These are phyloP conservation scores for Phylloporus arenicola DNA, from an alignment of 768 basidiomycete species.

Conservation along the genomic window DNA sequence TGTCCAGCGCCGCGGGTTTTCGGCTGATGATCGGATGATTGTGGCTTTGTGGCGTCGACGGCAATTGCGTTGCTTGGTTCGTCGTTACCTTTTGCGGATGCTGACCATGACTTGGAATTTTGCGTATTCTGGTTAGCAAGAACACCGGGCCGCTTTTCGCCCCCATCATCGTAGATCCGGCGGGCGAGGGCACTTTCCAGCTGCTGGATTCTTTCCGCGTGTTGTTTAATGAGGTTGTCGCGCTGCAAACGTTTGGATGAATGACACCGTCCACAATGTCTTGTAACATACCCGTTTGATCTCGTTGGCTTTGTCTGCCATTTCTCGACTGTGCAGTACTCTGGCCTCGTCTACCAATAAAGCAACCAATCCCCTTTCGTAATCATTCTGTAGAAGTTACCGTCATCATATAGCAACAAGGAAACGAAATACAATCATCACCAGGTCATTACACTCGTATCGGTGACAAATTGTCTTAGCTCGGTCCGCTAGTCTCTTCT, in stretches of 20 bases:
- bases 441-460: constrained; percentile 45
- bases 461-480: constrained; percentile 30
- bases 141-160: constrained; percentile 10
- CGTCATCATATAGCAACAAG: constrained; percentile 9
- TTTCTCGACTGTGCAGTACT: constrained; percentile 46
- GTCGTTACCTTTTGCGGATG: constrained; percentile 9
- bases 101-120: constrained; percentile 9
- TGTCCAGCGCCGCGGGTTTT: constrained; percentile 16
- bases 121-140: constrained; percentile 11
- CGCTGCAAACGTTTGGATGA: constrained; percentile 32
- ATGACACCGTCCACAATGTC: constrained; percentile 1
- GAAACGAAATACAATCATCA: constrained; percentile 26
- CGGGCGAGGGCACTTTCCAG: constrained; percentile 46
- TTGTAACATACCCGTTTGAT: constrained; percentile 40
- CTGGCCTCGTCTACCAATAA: constrained; percentile 41
- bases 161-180: constrained; percentile 34
- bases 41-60: constrained; percentile 7
- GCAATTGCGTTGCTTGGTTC: constrained; percentile 12
- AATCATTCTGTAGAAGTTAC: constrained; percentile 35
- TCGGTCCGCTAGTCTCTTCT: constrained; percentile 26
- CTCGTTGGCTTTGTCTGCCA: constrained; percentile 52
- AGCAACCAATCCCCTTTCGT: constrained; percentile 47
- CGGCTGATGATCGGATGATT: constrained; percentile 12
- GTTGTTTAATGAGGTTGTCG: constrained; percentile 41
- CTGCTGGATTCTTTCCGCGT: constrained; percentile 40